Conservation (phyloP, 2,329 filamentous ascomycete genomes). For the Fusarium veterinarium region DNA sequence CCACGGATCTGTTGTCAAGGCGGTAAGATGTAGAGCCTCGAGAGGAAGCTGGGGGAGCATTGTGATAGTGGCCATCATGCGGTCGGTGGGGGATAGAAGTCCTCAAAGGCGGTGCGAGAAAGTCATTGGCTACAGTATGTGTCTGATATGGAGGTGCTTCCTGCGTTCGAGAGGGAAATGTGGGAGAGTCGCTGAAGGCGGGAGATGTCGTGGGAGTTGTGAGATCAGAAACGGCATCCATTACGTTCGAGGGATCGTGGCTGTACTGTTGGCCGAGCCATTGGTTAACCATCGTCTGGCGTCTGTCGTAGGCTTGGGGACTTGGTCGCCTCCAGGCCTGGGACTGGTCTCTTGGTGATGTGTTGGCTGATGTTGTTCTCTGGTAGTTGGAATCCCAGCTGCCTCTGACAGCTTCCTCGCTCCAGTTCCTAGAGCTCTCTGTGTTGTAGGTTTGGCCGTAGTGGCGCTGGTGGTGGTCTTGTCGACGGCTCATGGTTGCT, state of each 20-base stretch:
- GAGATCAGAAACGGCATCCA: constrained; percentile 39
- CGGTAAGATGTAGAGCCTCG: constrained; percentile 23
- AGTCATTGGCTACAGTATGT: constrained; percentile 18
- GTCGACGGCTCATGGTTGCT: constrained; percentile 39
- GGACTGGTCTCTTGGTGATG: constrained; percentile 35
- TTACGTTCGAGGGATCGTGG: constrained; percentile 28
- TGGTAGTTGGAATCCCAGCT: constrained; percentile 43
- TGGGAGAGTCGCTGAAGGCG: constrained; percentile 43
- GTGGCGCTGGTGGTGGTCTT: constrained; percentile 21
- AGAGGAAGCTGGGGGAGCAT: constrained; percentile 18
- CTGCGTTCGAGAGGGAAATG: constrained; percentile 32
- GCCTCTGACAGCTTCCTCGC: constrained; percentile 43
- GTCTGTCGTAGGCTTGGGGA: constrained; percentile 32
- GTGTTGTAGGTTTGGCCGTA: constrained; percentile 22
- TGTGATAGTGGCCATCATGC: not conserved
- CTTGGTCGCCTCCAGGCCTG: constrained; percentile 30
- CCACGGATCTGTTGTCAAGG: constrained; percentile 18
- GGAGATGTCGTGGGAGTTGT: constrained; percentile 43
- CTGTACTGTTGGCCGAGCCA: constrained; percentile 43
- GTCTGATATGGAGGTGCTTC: constrained; percentile 24
- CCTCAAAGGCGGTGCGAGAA: constrained; percentile 31
- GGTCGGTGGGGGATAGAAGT: constrained; percentile 5
- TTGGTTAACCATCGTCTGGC: constrained; percentile 39
- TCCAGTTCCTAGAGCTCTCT: constrained; percentile 46
- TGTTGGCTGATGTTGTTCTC: constrained; percentile 31